These are phyloP conservation scores for Salix brachista DNA, from an alignment of 345 rosid genomes.

Conservation along the genomic window DNA sequence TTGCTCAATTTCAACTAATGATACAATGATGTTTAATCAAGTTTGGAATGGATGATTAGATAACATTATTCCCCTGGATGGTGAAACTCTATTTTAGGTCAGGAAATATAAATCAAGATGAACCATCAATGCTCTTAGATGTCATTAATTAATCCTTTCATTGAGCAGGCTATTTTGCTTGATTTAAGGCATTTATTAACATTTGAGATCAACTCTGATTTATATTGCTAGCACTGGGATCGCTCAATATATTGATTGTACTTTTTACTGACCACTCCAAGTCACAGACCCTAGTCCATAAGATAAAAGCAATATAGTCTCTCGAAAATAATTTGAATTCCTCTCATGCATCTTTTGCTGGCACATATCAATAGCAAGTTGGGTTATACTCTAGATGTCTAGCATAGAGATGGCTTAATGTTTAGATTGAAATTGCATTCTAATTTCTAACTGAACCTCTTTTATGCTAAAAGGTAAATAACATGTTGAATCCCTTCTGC, in stretches of 20 bases:
- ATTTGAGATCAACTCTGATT: not conserved
- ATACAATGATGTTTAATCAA: not conserved
- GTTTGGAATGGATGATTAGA: too few species aligned
- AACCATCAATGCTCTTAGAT: not conserved
- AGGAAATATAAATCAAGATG: not conserved
- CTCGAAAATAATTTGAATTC: not conserved
- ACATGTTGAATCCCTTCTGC: slow-evolving; percentile 19
- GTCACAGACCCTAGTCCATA: not conserved
- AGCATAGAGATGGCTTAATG: not conserved
- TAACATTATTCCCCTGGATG: too few species aligned
- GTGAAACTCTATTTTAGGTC: too few species aligned
- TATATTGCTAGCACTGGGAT: not conserved
- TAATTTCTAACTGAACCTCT: not conserved
- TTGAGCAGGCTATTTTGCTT: not conserved
- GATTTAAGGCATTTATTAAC: too few species aligned
- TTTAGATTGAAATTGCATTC: not conserved
- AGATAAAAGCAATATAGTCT: not conserved
- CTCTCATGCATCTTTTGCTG: not conserved
- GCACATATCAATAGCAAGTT: not conserved
- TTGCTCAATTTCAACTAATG: not conserved
- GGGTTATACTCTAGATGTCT: too few species aligned
- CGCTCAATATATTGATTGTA: too few species aligned
- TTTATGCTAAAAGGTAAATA: not conserved
- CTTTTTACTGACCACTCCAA: not conserved
- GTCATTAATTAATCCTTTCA: not conserved